phyloP scores from a whole-genome alignment of 2,329 filamentous ascomycete genomes.

The Colletotrichum sp. region DNA sequence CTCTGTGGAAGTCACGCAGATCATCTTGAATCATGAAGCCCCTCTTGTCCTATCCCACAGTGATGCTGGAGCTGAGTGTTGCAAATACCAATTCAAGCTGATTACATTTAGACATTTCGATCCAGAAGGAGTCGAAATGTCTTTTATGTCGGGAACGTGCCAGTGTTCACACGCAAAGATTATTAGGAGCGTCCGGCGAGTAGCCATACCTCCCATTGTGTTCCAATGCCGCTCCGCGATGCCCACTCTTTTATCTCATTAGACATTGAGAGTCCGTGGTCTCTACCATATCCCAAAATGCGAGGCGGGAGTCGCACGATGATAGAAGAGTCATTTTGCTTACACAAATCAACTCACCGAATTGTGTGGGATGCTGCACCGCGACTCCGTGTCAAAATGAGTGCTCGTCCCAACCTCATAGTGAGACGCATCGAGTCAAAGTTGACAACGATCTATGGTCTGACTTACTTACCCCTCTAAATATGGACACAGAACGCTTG shows the following conservation, averaged over 20 bases:
- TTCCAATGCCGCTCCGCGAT: background rate
- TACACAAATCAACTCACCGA: background rate
- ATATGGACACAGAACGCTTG: background rate
- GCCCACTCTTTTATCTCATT: background rate
- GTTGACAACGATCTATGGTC: background rate
- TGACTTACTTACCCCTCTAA: fast-evolving
- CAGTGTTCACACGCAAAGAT: background rate
- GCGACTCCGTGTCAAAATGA: background rate
- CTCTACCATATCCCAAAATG: background rate
- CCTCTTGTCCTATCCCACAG: background rate
- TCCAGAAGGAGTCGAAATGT: background rate
- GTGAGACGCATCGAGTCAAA: background rate
- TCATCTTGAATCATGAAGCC: background rate
- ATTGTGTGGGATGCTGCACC: background rate
- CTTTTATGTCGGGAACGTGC: background rate
- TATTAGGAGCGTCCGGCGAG: background rate
- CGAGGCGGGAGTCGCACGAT: background rate
- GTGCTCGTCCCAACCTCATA: background rate
- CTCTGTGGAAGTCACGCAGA: background rate
- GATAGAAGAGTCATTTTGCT: background rate
- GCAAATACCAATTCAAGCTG: background rate
- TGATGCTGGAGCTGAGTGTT: background rate
- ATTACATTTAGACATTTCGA: background rate
- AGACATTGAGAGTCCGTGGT: background rate
- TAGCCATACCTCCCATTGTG: background rate